phyloP scores from a whole-genome alignment of 1,284 basidiomycete species.

The Irpex rosettiformis region DNA sequence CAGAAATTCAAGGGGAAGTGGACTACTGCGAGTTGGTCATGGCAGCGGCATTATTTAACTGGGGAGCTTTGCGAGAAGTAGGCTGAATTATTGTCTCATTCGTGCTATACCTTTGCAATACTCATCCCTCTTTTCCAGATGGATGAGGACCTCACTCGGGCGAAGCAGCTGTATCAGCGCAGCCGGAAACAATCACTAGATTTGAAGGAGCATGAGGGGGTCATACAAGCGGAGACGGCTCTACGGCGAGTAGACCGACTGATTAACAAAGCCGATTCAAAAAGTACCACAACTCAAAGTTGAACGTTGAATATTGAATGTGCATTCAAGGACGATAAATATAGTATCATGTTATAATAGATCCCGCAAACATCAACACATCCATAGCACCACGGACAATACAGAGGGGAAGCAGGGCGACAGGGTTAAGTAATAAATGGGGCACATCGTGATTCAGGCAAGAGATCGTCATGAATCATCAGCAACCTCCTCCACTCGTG shows the following conservation, averaged over 20 bases:
- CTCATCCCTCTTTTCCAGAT: conserved; percentile 35
- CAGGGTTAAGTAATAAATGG: not conserved
- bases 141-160: conserved; percentile 42
- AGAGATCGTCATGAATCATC: conserved; percentile 27
- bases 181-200: conserved; percentile 47
- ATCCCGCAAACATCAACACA: conserved; percentile 20
- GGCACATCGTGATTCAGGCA: conserved; percentile 9
- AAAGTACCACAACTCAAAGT: not conserved
- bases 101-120: not conserved
- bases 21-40: conserved; percentile 53
- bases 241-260: conserved; percentile 35
- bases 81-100: not conserved
- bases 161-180: conserved; percentile 41
- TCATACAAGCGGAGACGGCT: conserved; percentile 45
- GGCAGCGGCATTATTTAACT: conserved; percentile 59
- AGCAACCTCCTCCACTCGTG: conserved; percentile 38
- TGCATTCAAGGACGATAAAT: conserved; percentile 9
- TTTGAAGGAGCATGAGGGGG: conserved; percentile 49
- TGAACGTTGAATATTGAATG: too few species aligned
- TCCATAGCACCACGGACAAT: conserved; percentile 16
- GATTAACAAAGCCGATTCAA: conserved; percentile 9
- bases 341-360: conserved; percentile 13
- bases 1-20: conserved; percentile 21
- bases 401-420: conserved; percentile 5
- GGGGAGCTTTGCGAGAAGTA: conserved; percentile 49